Evolutionary conservation across 768 basidiomycete species (phyloP), one percentile per base, ranked within the genome.

Genomic region (Pleurotus tuber-regium): DNA sequence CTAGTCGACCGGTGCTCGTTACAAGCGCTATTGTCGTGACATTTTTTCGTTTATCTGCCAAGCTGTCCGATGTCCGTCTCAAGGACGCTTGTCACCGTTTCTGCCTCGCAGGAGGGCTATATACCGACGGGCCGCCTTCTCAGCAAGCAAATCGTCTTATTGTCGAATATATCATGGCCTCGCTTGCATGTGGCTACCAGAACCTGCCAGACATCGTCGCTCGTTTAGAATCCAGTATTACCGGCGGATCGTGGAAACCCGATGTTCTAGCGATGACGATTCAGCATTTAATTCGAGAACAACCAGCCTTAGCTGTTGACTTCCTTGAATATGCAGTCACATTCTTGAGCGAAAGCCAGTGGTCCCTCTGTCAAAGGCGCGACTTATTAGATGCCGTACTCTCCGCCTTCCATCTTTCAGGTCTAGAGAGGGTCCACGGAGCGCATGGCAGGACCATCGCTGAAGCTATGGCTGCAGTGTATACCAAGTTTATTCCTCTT

Each of bases 21-120:
- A 61, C 68, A n/a, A 71, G 70, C 18, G 66, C 67, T 6, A 63
- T 79, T 29, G 55, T 70, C 4, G 63, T 70, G 4, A 63, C 76
- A 1, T 80, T 83, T 58, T 62, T 83, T 25, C 75, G 67, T 38
- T 58, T 82, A 26, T 70, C 79, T 6, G 70, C 63, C 12, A 52
- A 60, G n/a, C 63, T 73, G 4, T 58, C 54, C 4, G 78, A 82
- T 48, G 58, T 50, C 0, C 54, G 61, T 7, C 57, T 83, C 9
- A 62, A 67, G 28, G 61, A 66, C 4, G 69, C 57, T 2, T 79
- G 75, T 53, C 61, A 59, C 39, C 65, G 58, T 9, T 70, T 71
- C 43, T 69, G 63, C 53, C 44, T 55, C 14, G 29, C 52, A n/a
- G 59, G 61, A 24, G 54, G 47, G n/a, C 55, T 76, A 21, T 70